These are phyloP conservation scores for Brachypodium distachyon DNA, from an alignment of 202 grass and related monocot genomes.

Conservation along the genomic window DNA sequence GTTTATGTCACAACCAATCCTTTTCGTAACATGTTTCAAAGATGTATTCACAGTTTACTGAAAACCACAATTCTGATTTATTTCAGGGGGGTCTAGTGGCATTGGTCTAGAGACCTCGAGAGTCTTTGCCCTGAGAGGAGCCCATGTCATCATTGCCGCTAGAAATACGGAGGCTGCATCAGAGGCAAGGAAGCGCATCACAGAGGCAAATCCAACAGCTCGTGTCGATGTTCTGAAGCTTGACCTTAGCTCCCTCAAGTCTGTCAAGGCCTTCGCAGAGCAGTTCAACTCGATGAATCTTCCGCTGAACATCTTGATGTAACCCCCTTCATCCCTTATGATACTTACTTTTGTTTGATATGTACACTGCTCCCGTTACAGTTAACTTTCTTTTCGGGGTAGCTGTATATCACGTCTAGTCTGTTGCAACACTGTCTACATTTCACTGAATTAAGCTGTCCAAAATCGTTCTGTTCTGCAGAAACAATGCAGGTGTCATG, in stretches of 20 bases:
- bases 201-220: conserved; percentile 38
- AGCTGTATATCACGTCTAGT: not conserved
- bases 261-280: conserved; percentile 56
- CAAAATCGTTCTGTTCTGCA: conserved; percentile 29
- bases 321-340: conserved; percentile 12
- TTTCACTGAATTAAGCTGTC: conserved; percentile 7
- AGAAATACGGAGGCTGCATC: conserved; percentile 90
- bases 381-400: not conserved
- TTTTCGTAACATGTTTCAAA: not conserved
- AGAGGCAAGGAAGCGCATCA: conserved; percentile 52
- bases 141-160: conserved; percentile 76
- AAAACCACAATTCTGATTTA: not conserved
- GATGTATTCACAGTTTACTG: not conserved
- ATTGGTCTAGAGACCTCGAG: conserved; percentile 88
- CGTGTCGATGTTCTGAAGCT: conserved; percentile 64
- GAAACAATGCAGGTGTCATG: conserved; percentile 99
- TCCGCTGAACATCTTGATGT: conserved; percentile 95
- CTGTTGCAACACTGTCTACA: not conserved
- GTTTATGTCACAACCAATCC: not conserved
- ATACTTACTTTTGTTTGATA: not conserved
- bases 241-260: conserved; percentile 87
- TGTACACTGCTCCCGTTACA: not conserved
- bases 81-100: conserved; percentile 75
- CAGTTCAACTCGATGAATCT: conserved; percentile 78
- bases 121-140: conserved; percentile 78